Percentiles rank a stretch among this genome's conserved stretches.
These are phyloP conservation scores for Aspergillus heteromorphus DNA, from an alignment of 495 filamentous ascomycete genomes.

Conservation along the genomic window DNA sequence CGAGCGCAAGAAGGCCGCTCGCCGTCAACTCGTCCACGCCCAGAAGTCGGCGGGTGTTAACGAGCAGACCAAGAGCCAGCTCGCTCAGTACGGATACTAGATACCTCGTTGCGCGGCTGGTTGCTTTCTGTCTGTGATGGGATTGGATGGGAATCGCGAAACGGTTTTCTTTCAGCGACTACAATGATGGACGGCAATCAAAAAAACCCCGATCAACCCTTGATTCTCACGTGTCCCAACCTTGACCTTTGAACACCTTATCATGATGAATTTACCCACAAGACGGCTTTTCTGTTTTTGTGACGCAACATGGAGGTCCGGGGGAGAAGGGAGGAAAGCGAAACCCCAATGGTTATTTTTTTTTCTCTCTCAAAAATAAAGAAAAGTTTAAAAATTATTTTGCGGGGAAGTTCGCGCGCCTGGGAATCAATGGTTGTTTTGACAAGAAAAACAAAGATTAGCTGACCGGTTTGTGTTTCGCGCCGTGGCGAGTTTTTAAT, in stretches of 20 bases:
- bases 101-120: slow-evolving; percentile 43
- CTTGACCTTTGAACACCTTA: no score
- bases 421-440: slow-evolving; percentile 43
- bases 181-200: slow-evolving; percentile 37
- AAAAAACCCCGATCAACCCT: slow-evolving; percentile 41
- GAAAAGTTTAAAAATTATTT: slow-evolving; percentile 24
- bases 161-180: slow-evolving; percentile 45
- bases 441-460: no score
- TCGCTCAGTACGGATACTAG: slow-evolving; percentile 71
- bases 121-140: slow-evolving; percentile 44
- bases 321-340: slow-evolving; percentile 23
- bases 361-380: no score
- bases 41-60: slow-evolving; percentile 87
- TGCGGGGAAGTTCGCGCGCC: slow-evolving; percentile 37
- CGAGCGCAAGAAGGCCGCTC: slow-evolving; percentile 95
- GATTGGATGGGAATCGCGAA: slow-evolving; percentile 41
- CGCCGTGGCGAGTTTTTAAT: slow-evolving; percentile 49
- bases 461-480: slow-evolving; percentile 42
- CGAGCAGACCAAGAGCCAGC: slow-evolving; percentile 62
- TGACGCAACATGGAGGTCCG: slow-evolving; percentile 30
- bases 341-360: no score
- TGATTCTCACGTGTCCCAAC: slow-evolving; percentile 30
- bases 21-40: slow-evolving; percentile 82
- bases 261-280: slow-evolving; percentile 27
- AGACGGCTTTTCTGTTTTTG: slow-evolving; percentile 28